Evolutionary conservation across 2,329 filamentous ascomycete genomes (phyloP).

Genomic region (Penicillium frequentans): DNA sequence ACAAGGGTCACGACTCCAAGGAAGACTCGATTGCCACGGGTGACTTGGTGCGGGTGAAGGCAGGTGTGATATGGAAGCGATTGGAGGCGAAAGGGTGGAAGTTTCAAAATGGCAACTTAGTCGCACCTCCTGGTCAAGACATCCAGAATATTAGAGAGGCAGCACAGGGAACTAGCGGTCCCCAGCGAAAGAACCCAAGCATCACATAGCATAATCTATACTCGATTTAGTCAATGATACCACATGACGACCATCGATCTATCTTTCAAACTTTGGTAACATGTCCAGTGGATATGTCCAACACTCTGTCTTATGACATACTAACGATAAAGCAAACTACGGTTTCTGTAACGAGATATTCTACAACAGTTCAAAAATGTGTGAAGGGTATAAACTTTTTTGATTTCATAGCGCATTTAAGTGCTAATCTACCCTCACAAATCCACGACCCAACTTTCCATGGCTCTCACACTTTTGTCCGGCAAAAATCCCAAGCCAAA

Average conservation of each 20-base stretch:
- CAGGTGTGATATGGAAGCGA: constrained; percentile 68
- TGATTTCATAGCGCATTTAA: constrained; percentile 18
- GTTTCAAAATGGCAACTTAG: constrained; percentile 50
- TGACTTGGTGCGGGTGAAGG: constrained; percentile 73
- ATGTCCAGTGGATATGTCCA: not conserved
- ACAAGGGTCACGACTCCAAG: constrained; percentile 79
- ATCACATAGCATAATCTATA: not conserved
- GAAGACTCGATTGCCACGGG: constrained; percentile 90
- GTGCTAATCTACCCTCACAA: constrained; percentile 22
- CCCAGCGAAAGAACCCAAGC: constrained; percentile 23
- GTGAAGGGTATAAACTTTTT: constrained; percentile 26
- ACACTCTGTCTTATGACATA: not conserved
- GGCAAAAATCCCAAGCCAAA: constrained; percentile 10
- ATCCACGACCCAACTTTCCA: constrained; percentile 14
- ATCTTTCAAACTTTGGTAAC: not conserved
- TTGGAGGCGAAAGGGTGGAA: constrained; percentile 69
- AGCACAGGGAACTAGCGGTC: constrained; percentile 21
- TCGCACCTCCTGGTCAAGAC: constrained; percentile 29
- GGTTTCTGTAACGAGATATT: not conserved
- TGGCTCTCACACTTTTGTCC: constrained; percentile 12
- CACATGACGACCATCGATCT: not conserved
- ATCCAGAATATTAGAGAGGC: constrained; percentile 3
- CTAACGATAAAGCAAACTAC: not conserved
- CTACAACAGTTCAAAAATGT: not conserved
- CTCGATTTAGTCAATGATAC: not conserved